Evolutionary conservation across 2,329 filamentous ascomycete genomes (phyloP), one percentile per base, ranked within the genome.

Genomic region (Shiraia bambusicola): DNA sequence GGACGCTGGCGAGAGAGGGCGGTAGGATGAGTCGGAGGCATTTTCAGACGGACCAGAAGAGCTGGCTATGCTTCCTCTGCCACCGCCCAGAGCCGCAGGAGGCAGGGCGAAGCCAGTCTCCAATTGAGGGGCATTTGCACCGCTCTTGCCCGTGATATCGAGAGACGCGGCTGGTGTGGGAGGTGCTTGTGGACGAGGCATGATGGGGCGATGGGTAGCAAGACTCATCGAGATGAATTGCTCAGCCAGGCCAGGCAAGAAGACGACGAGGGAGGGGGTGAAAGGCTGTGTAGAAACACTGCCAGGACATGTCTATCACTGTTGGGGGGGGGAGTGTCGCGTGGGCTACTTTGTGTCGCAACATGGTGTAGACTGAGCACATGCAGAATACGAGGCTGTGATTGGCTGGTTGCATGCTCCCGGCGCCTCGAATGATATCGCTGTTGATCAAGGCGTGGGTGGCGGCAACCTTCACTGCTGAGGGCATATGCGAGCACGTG

Each of bases 101-200:
- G 88, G 88, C 10, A 94, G 76, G 55, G 86, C 79, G 64, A 93
- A 90, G 37, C 82, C 76, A 49, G 82, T 74, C 57, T 89, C 87
- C 16, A 86, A 72, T 28, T 77, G 74, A 28, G 76, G 71, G 32
- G 84, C 76, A 46, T 80, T 77, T 35, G 76, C 74, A 47, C 82
- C 81, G 68, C 86, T 83, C 68, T 88, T 82, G 51, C 82, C 84
- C 42, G 81, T 80, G 65, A 93, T 87, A 62, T 93, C 88, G 36
- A 86, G 86, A 25, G 87, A 92, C 9, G 87, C 87, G 37, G 82
- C 83, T 28, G 88, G 89, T 34, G 88, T 94, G 30, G 84, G 87
- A 31, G 86, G 88, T 39, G 83, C 75, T 40, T 73, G 75, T 31
- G 79, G 76, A 44, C 78, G 82, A 65, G 85, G 81, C 86, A 90